A percentile compares a stretch with the other conserved stretches of the same genome.
Evolutionary conservation across 2,329 filamentous ascomycete species (phyloP).

Genomic region (Pestalotiopsis fici): DNA sequence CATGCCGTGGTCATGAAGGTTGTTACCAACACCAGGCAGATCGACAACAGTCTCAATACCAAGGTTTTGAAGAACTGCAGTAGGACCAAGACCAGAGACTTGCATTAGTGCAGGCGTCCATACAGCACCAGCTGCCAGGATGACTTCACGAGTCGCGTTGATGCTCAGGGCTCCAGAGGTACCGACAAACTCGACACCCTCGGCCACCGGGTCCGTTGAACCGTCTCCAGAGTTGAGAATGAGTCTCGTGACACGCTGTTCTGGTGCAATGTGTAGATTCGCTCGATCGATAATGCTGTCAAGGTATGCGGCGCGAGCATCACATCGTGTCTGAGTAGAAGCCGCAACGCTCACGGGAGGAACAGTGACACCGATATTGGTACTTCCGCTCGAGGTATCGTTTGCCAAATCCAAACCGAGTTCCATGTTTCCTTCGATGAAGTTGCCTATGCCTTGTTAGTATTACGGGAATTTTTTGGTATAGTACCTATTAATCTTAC

Average conservation of each 20-base stretch:
- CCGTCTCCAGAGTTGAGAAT: neutral
- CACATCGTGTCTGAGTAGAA: neutral
- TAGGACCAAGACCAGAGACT: slow-evolving; percentile 49
- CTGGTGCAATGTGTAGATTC: slow-evolving; percentile 2
- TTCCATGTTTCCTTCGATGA: slow-evolving; percentile 4
- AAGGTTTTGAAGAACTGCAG: slow-evolving; percentile 32
- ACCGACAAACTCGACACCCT: neutral
- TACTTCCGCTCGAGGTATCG: neutral
- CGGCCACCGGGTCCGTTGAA: neutral
- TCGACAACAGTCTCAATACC: slow-evolving; percentile 42
- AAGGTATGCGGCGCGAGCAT: slow-evolving; percentile 4
- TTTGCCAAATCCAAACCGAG: slow-evolving; percentile 5
- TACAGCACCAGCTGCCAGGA: slow-evolving; percentile 42
- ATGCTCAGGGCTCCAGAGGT: slow-evolving; percentile 19
- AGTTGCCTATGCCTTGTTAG: neutral
- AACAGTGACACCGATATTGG: slow-evolving; percentile 1
- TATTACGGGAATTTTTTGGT: neutral
- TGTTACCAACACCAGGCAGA: slow-evolving; percentile 49
- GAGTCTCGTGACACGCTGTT: slow-evolving; percentile 1
- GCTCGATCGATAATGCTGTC: neutral
- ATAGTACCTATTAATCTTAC: neutral
- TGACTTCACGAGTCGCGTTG: slow-evolving; percentile 43
- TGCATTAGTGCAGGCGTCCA: slow-evolving; percentile 48
- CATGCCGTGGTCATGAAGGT: slow-evolving; percentile 42
- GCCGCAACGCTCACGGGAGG: neutral